Percentiles rank a stretch among this genome's conserved stretches.
Evolutionary conservation across 176 grass and related monocot genomes (phyloP).

Genomic region (Musa schizocarpa): DNA sequence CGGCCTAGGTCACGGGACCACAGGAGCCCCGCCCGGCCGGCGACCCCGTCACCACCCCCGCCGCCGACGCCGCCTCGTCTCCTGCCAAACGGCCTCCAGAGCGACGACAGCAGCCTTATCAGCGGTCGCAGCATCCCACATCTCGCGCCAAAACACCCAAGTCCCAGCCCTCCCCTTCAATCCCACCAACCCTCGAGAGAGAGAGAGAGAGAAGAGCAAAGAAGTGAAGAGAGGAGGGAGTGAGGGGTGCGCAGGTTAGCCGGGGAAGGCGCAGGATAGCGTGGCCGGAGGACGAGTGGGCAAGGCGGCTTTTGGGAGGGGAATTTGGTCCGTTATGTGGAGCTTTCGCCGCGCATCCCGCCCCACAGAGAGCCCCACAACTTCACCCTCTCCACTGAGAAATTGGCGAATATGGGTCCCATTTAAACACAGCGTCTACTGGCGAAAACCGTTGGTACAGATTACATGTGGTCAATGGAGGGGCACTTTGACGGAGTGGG

Average conservation of each 20-base stretch:
- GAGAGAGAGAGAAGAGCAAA: background rate
- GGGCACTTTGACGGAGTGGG: no score
- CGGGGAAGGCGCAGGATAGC: background rate
- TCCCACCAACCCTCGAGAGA: background rate
- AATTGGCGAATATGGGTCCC: no score
- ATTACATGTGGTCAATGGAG: no score
- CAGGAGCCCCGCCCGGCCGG: slow-evolving; percentile 47
- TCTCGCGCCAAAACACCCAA: slow-evolving; percentile 31
- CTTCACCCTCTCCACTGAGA: background rate
- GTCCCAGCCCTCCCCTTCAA: background rate
- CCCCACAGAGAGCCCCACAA: no score
- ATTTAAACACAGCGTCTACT: no score
- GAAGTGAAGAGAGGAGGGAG: slow-evolving; percentile 4
- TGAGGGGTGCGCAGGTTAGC: slow-evolving; percentile 8
- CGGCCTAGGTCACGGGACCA: slow-evolving; percentile 63
- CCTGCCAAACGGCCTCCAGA: slow-evolving; percentile 34
- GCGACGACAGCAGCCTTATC: slow-evolving; percentile 71
- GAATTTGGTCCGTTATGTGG: slow-evolving; percentile 1
- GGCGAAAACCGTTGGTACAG: no score
- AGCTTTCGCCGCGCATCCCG: background rate
- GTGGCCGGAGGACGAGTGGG: slow-evolving; percentile 39
- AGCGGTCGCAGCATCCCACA: slow-evolving; percentile 75
- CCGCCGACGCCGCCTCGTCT: slow-evolving; percentile 24
- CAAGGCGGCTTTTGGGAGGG: slow-evolving; percentile 1
- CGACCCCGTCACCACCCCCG: slow-evolving; percentile 10